Evolutionary conservation across 225 moss, liverwort and hornwort species (phyloP), one percentile per base, ranked within the genome.

Genomic region (Bryum argenteum): DNA sequence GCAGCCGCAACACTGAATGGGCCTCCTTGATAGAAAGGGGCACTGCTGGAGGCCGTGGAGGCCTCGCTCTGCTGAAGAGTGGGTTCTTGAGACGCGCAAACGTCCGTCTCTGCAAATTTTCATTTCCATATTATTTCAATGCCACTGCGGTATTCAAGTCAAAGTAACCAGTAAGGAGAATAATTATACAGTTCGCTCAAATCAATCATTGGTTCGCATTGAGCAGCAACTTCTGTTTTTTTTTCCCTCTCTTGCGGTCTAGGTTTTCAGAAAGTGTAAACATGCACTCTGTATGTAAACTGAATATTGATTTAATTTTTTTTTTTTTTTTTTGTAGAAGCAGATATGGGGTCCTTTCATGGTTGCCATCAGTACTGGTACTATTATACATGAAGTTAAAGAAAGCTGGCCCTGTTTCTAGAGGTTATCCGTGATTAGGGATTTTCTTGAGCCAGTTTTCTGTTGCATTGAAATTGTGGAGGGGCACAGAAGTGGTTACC

Each of bases 41-140:
- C 68, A 61, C 81, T 84, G 76, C 83, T 84, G 66, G 87, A 84
- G 54, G 76, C 81, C 19, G 87, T 84, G 64, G 81, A 84, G 64
- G 79, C 84, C 69, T 77, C 71, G 76, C 76, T 87, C 59, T 73
- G 70, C 41, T 76, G 67, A 66, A 63, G 39, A 54, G 67, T 79
- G 55, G 72, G 74, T 73, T 78, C 72, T 54, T 71, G 79, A 50
- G 84, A 77, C 37, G 70, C 48, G 77, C 62, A 70, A 60, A 77
- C 55, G 26, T 74, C 77, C 28, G 39, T 68, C 43, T 79, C 84
- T 84, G 77, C 68, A 76, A 57, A 38, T 54, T 79, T 43, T 2
- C 72, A 54, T 17, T 65, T 55, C 3, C 50, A 73, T 28, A 12
- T 40, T 63, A 38, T 18, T 43, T 64, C 20, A 68, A 42, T 71